Conservation (phyloP, 331 rosid species). For the Acacia pycnantha region DNA sequence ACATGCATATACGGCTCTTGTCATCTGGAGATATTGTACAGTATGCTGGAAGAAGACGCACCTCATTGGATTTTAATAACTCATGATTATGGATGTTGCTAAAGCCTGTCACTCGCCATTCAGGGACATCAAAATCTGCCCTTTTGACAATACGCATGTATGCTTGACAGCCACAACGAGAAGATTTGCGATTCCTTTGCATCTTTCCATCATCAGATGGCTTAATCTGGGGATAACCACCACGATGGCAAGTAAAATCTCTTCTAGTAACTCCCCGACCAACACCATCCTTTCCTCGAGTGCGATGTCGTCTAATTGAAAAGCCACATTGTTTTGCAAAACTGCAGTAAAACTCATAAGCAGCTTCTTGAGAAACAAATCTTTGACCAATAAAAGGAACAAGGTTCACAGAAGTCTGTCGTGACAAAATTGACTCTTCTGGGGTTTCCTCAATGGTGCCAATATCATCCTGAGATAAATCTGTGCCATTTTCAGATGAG, state of each 20-base stretch:
- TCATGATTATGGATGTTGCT: constrained; percentile 82
- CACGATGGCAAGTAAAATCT: constrained; percentile 89
- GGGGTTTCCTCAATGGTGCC: constrained; percentile 63
- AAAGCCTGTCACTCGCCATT: constrained; percentile 91
- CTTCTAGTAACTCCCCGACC: constrained; percentile 90
- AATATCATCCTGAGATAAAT: constrained; percentile 74
- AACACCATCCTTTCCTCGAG: constrained; percentile 91
- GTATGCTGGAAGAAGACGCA: constrained; percentile 60
- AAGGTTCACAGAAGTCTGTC: constrained; percentile 79
- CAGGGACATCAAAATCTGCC: constrained; percentile 80
- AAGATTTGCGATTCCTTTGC: constrained; percentile 84
- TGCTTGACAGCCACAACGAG: constrained; percentile 89
- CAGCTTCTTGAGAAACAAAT: constrained; percentile 86
- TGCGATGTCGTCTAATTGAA: constrained; percentile 82
- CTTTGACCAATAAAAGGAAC: constrained; percentile 82
- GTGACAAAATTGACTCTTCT: constrained; percentile 70
- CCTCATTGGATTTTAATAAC: constrained; percentile 64
- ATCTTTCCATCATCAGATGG: constrained; percentile 78
- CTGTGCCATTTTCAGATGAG: constrained; percentile 76
- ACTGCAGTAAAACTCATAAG: constrained; percentile 85
- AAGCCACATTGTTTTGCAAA: constrained; percentile 86
- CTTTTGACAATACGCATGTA: constrained; percentile 81
- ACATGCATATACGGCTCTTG: constrained; percentile 84
- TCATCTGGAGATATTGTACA: constrained; percentile 80
- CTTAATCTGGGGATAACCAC: constrained; percentile 82